A percentile compares a stretch with the other conserved stretches of the same genome.
phyloP scores from a whole-genome alignment of 306 rosid genomes.

The Quercus aquifolioides region DNA sequence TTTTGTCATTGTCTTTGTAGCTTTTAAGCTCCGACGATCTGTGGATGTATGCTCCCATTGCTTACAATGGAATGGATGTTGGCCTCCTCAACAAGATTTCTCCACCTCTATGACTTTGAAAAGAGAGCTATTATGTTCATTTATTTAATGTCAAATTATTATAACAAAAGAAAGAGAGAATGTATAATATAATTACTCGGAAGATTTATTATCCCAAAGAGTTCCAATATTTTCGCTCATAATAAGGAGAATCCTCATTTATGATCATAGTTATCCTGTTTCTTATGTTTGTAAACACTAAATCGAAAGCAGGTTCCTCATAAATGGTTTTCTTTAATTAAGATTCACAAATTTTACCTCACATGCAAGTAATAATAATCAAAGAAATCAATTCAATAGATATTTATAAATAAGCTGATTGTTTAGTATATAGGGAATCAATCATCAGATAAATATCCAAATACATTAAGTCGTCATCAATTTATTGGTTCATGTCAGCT shows the following conservation, averaged over 20 bases:
- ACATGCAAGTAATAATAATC: no score
- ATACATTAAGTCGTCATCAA: no score
- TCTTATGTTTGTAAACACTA: conserved; percentile 16
- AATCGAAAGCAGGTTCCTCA: background rate
- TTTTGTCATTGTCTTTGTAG: conserved; percentile 29
- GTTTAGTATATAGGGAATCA: no score
- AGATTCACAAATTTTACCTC: background rate
- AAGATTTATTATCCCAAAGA: conserved; percentile 29
- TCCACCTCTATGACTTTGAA: conserved; percentile 39
- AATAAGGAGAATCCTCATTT: conserved; percentile 33
- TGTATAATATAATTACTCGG: conserved; percentile 28
- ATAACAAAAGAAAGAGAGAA: conserved; percentile 4
- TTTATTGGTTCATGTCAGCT: no score
- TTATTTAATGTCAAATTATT: conserved; percentile 8
- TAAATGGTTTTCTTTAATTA: background rate
- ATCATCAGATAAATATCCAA: no score
- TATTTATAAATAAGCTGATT: no score
- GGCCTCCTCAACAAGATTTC: conserved; percentile 53
- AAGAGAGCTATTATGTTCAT: conserved; percentile 5
- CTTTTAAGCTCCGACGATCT: conserved; percentile 85
- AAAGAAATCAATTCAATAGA: no score
- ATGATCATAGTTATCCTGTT: conserved; percentile 14
- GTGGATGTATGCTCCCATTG: conserved; percentile 97
- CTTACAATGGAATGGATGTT: conserved; percentile 86
- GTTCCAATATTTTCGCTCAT: conserved; percentile 24